phyloP scores from a whole-genome alignment of 805 yeast species.

The Pichia phayaonensis region DNA sequence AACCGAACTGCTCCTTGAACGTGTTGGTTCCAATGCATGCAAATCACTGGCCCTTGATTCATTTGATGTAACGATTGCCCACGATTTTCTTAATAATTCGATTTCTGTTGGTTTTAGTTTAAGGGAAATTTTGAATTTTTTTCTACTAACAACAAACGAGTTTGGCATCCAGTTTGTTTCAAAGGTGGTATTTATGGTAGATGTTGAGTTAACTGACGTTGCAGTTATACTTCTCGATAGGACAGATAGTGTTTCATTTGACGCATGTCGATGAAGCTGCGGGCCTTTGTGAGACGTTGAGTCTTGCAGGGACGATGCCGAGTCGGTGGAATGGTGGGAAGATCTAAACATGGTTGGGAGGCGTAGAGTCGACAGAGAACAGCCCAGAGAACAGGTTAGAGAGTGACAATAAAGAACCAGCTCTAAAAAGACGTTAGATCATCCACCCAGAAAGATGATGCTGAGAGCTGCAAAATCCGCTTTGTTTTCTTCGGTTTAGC shows the following conservation, averaged over 20 bases:
- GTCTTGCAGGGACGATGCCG: not conserved
- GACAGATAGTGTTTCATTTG: constrained; percentile 14
- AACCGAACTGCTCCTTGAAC: constrained; percentile 2
- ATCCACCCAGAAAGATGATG: no score
- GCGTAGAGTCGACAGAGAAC: no score
- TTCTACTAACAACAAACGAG: constrained; percentile 22
- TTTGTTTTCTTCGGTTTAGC: no score
- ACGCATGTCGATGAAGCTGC: constrained; percentile 4
- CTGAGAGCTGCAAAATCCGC: no score
- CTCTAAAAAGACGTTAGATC: no score
- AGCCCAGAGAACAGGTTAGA: no score
- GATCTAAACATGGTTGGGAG: not conserved
- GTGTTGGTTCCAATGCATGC: not conserved
- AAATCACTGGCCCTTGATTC: constrained; percentile 9
- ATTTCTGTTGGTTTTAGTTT: constrained; percentile 32
- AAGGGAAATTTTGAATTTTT: constrained; percentile 18
- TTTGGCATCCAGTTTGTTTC: constrained; percentile 30
- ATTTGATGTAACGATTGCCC: constrained; percentile 33
- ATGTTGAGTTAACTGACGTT: constrained; percentile 21
- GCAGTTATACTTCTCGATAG: constrained; percentile 21
- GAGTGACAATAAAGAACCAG: no score
- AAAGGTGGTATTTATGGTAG: constrained; percentile 22
- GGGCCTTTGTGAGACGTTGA: not conserved
- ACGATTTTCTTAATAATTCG: constrained; percentile 38
- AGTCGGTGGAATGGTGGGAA: not conserved